phyloP scores from a whole-genome alignment of 2,329 filamentous ascomycete species.

The Cytospora schulzeri region DNA sequence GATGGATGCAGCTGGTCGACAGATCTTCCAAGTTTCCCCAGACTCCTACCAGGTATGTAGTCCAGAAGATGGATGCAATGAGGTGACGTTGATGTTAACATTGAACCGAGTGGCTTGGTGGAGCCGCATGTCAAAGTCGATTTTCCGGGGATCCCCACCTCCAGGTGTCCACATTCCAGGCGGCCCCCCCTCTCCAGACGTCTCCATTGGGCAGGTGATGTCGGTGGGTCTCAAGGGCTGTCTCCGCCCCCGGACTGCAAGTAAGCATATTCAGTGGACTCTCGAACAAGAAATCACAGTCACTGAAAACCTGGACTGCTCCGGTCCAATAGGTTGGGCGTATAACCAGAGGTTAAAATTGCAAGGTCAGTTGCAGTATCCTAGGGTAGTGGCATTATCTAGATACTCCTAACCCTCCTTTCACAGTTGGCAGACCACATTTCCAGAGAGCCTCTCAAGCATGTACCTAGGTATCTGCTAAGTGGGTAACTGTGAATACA shows the following conservation, averaged over 20 bases:
- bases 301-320: no score
- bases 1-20: background rate
- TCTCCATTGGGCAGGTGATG: no score
- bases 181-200: no score
- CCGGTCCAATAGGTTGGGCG: no score
- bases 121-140: slow-evolving; percentile 10
- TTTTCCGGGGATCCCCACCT: background rate
- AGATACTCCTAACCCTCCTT: no score
- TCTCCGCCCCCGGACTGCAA: background rate
- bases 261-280: background rate
- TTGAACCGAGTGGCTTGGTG: slow-evolving; percentile 1
- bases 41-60: background rate
- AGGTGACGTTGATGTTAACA: slow-evolving; percentile 14
- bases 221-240: background rate
- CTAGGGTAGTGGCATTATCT: no score
- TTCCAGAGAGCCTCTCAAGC: no score
- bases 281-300: background rate
- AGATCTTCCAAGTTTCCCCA: background rate
- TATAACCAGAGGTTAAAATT: no score
- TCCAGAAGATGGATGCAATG: background rate
- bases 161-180: background rate
- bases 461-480: no score
- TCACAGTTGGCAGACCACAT: no score
- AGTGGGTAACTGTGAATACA: no score
- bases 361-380: no score